These are phyloP conservation scores for Candida pseudofarinosa DNA, from an alignment of 805 yeast species.

Conservation along the genomic window DNA sequence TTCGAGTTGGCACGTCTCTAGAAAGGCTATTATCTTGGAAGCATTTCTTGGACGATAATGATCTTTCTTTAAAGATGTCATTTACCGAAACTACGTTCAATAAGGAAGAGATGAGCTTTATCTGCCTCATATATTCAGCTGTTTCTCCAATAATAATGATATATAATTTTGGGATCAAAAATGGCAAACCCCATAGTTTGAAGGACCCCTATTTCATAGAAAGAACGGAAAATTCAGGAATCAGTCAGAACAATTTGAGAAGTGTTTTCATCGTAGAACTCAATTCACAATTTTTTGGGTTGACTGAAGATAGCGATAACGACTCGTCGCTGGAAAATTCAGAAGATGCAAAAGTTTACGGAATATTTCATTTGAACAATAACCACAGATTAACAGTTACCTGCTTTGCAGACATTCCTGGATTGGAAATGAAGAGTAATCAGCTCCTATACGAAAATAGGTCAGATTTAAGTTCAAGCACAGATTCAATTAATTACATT, in stretches of 20 bases:
- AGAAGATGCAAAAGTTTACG: background rate
- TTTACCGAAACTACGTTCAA: conserved; percentile 17
- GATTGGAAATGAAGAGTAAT: background rate
- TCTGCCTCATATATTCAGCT: conserved; percentile 26
- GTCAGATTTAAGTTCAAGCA: background rate
- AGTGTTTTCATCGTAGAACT: conserved; percentile 12
- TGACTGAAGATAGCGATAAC: conserved; percentile 2
- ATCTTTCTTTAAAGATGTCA: conserved; percentile 47
- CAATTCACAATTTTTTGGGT: conserved; percentile 4
- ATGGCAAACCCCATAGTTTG: conserved; percentile 24
- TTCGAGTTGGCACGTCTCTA: conserved; percentile 29
- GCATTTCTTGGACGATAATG: conserved; percentile 55
- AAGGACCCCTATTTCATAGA: conserved; percentile 27
- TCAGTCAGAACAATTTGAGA: conserved; percentile 6
- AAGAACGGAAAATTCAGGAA: conserved; percentile 1
- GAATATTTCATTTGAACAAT: background rate
- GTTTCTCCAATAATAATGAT: conserved; percentile 26
- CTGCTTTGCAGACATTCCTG: background rate
- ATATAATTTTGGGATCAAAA: conserved; percentile 27
- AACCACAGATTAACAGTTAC: background rate
- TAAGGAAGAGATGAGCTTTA: conserved; percentile 14
- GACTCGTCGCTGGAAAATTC: background rate
- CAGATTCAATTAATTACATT: background rate
- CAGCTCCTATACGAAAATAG: conserved; percentile 3
- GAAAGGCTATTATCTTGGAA: conserved; percentile 64